Evolutionary conservation across 2,329 filamentous ascomycete genomes (phyloP).

Genomic region (Fusarium sp.): DNA sequence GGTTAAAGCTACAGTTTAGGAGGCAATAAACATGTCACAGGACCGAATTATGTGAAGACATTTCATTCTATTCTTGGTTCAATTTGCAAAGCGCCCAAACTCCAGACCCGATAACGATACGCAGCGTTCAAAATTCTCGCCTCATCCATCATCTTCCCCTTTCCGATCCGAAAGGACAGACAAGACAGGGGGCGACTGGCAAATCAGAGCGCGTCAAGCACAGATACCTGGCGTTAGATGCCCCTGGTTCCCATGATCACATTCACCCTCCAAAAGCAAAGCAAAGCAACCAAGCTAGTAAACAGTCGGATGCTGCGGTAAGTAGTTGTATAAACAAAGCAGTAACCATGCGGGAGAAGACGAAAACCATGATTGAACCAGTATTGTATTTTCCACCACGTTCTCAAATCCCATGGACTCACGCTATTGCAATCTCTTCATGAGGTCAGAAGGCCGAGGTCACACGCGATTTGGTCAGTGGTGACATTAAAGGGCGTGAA

Average conservation of each 20-base stretch:
- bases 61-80: conserved; percentile 46
- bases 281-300: conserved; percentile 14
- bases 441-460: conserved; percentile 12
- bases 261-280: conserved; percentile 25
- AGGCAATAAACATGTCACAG: not conserved
- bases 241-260: conserved; percentile 16
- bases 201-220: conserved; percentile 2
- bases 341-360: conserved; percentile 20
- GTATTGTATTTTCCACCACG: conserved; percentile 18
- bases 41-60: conserved; percentile 6
- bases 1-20: no score
- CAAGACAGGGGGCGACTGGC: conserved; percentile 10
- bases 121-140: conserved; percentile 29
- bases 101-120: conserved; percentile 45
- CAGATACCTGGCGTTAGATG: conserved; percentile 11
- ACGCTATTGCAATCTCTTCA: not conserved
- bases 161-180: conserved; percentile 20
- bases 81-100: conserved; percentile 44
- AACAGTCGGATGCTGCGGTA: conserved; percentile 17
- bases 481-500: not conserved
- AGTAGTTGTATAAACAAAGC: conserved; percentile 42
- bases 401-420: not conserved
- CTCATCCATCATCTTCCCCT: conserved; percentile 21
- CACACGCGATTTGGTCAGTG: conserved; percentile 9
- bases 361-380: conserved; percentile 23